Evolutionary conservation across 2,329 filamentous ascomycete species (phyloP).

Genomic region (Dothistroma septosporum): DNA sequence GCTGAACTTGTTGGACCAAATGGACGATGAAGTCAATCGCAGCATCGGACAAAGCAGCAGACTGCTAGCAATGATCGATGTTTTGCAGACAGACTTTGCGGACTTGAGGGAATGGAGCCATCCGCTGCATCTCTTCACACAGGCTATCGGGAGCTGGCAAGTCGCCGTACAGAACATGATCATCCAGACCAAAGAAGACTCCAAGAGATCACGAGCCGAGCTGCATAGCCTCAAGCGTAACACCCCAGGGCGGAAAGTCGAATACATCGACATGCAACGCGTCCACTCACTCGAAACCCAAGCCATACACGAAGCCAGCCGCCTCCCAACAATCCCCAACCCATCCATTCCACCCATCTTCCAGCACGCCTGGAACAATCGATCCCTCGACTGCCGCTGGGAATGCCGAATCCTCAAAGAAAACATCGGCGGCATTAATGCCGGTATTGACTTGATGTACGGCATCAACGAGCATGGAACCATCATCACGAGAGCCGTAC

Average conservation of each 20-base stretch:
- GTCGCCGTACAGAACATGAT: neutral
- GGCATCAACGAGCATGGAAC: neutral
- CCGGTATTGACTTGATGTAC: neutral
- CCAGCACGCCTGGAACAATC: neutral
- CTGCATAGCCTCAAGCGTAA: neutral
- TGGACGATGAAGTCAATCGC: neutral
- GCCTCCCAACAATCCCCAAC: neutral
- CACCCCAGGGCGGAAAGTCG: neutral
- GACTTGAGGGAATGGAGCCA: neutral
- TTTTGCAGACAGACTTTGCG: neutral
- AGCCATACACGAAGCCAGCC: neutral
- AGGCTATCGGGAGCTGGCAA: neutral
- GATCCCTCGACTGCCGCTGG: neutral
- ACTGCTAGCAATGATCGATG: neutral
- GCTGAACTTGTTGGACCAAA: neutral
- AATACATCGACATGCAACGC: neutral
- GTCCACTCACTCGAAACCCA: neutral
- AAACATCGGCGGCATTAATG: neutral
- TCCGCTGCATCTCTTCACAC: neutral
- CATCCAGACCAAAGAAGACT: neutral
- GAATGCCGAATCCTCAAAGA: neutral
- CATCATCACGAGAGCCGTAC: neutral
- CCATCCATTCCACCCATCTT: neutral
- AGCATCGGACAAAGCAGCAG: neutral
- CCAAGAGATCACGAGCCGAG: neutral